Evolutionary conservation across 306 rosid species (phyloP), one percentile per base, ranked within the genome.

Genomic region (Fragaria nilgerrensis): DNA sequence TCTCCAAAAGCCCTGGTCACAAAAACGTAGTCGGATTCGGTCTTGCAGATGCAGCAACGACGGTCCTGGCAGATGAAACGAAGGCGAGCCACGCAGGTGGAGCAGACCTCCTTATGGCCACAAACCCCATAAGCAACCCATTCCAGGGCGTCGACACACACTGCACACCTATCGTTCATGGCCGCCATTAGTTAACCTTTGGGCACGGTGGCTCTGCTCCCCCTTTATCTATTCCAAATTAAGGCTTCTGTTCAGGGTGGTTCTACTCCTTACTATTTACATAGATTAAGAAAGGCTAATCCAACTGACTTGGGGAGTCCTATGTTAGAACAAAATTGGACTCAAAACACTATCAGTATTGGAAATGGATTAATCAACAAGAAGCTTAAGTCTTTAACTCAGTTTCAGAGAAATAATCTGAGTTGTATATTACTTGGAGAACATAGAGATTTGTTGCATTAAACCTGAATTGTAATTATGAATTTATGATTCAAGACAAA

Each of bases 41-140:
- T 84, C 88, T 90, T 90, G 84, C 98, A 93, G 81, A 90, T 89
- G 82, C 97, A 93, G 62, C 98, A 93, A 52, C 73, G 85, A 75
- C 82, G 91, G 83, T 93, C 96, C 7, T 87, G 89, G 81, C 96
- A 91, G 14, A 93, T 88, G 85, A 93, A 88, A 69, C 98, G 97
- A 86, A 93, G 93, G 39, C 97, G 96, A 48, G 86, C 87, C 15
- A 93, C 93, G 72, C 98, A 93, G 34, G 93, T 91, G 68, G 98
- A 93, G 73, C 96, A 93, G 17, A 91, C 98, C 45, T 93, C 97
- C 37, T 93, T 86, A 72, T 93, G 98, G 14, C 86, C 84, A 75
- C 97, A 93, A 55, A 97, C 70, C 0, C 98, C 98, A 59, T 93
- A 93, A 0, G 98, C 98, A 67, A 89, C 97, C 98, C 98, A 93